These are phyloP conservation scores for Cryptococcus sp. DNA, from an alignment of 1,284 basidiomycete genomes.

Conservation along the genomic window DNA sequence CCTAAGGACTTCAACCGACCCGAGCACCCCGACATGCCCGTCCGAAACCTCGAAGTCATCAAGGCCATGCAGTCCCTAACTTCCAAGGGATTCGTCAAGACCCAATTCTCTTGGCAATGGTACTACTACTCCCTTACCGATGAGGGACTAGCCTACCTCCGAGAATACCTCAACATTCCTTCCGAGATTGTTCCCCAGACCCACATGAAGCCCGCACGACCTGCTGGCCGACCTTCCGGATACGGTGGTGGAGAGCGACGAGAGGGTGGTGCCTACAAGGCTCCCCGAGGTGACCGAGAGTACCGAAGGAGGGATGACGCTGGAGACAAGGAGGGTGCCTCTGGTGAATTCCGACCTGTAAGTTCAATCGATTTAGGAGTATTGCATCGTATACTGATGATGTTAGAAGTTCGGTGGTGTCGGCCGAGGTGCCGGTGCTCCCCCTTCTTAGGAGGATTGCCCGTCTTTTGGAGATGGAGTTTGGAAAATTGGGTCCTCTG, in stretches of 20 bases:
- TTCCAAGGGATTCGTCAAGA: constrained; percentile 94
- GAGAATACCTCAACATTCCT: constrained; percentile 90
- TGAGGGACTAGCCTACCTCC: constrained; percentile 91
- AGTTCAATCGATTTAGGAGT: constrained; percentile 10
- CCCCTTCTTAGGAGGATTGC: constrained; percentile 53
- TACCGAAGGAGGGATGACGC: constrained; percentile 67
- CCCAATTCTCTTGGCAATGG: constrained; percentile 94
- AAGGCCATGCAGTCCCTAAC: constrained; percentile 98
- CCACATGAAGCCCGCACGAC: constrained; percentile 84
- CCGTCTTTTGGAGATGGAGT: neutral
- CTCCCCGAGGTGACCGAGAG: constrained; percentile 74
- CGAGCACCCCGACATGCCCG: constrained; percentile 88
- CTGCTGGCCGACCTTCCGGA: constrained; percentile 62
- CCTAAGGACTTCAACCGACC: constrained; percentile 98
- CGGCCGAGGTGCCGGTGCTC: constrained; percentile 79
- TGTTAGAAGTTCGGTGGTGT: constrained; percentile 68
- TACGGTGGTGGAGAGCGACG: constrained; percentile 52
- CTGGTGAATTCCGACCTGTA: constrained; percentile 71
- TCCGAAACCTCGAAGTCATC: constrained; percentile 97
- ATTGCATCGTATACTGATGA: neutral
- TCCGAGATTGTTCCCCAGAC: constrained; percentile 89
- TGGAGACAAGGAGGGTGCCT: constrained; percentile 61
- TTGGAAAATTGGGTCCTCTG: neutral
- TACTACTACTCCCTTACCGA: constrained; percentile 93
- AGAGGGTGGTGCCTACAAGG: constrained; percentile 69